A percentile compares a stretch with the other conserved stretches of the same genome.
These are phyloP conservation scores for Pleoardoris graminearum DNA, from an alignment of 2,329 filamentous ascomycete genomes.

Conservation along the genomic window DNA sequence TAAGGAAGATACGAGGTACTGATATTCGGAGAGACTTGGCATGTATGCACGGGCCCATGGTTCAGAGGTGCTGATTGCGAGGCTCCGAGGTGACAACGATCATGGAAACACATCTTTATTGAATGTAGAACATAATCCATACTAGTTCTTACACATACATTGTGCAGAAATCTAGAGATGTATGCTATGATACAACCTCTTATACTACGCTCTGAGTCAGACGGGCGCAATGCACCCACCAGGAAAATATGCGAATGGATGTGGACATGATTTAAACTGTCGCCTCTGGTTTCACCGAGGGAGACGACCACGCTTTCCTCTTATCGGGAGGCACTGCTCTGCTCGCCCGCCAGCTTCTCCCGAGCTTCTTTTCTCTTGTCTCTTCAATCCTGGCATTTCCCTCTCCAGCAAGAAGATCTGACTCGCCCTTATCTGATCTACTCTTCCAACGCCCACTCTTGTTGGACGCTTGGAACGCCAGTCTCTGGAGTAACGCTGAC, in stretches of 20 bases:
- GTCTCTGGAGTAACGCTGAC: conserved; percentile 29
- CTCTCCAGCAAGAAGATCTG: not conserved
- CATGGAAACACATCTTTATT: no score
- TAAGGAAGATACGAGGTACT: conserved; percentile 8
- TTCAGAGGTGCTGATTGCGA: not conserved
- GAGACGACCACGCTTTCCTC: conserved; percentile 18
- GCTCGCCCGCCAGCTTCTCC: conserved; percentile 20
- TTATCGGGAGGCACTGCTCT: conserved; percentile 19
- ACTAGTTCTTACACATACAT: no score
- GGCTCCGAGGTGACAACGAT: no score
- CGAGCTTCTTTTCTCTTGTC: conserved; percentile 1
- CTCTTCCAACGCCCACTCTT: conserved; percentile 1
- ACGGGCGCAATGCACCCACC: not conserved
- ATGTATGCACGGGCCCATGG: not conserved
- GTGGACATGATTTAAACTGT: conserved; percentile 11
- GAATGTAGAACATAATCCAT: no score
- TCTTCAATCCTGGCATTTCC: not conserved
- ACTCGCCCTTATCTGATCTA: not conserved
- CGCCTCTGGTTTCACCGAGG: not conserved
- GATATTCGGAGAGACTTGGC: not conserved
- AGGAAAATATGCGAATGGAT: not conserved
- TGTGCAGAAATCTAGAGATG: no score
- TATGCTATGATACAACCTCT: not conserved
- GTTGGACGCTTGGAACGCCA: conserved; percentile 15
- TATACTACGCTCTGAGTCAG: not conserved